Evolutionary conservation across 192 early-diverging fungal species (phyloP).

Genomic region (Coemansia reversa): DNA sequence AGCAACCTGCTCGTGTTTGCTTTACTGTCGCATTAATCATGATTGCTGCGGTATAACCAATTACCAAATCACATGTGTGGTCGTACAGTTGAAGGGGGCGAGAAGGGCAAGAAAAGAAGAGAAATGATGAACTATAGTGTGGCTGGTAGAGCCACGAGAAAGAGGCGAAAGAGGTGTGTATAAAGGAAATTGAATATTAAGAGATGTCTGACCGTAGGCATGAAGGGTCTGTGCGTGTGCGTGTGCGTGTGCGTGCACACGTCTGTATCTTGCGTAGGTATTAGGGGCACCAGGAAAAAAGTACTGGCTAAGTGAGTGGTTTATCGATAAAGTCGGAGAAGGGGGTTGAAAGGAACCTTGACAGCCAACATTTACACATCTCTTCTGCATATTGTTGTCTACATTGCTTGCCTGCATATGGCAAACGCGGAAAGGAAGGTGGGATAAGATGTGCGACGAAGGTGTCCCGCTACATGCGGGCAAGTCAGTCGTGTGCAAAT

Average conservation of each 20-base stretch:
- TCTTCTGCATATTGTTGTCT: not conserved
- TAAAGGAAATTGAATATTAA: conserved; percentile 6
- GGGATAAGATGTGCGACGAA: conserved; percentile 1
- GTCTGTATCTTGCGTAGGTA: not conserved
- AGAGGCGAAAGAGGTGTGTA: not conserved
- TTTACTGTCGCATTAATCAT: not conserved
- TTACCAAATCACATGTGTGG: conserved; percentile 9
- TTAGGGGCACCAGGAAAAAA: not conserved
- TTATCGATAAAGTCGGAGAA: not conserved
- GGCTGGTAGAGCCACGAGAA: not conserved
- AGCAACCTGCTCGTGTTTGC: not conserved
- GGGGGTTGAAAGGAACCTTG: not conserved
- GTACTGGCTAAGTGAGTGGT: not conserved
- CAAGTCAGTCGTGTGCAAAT: conserved; percentile 28
- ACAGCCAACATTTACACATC: not conserved
- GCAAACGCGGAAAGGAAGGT: not conserved
- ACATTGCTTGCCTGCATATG: not conserved
- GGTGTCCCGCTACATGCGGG: not conserved
- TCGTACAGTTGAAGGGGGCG: not conserved
- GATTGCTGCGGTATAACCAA: not conserved
- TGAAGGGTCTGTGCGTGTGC: too few relatives aligned
- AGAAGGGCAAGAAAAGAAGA: not conserved
- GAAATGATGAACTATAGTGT: conserved; percentile 8
- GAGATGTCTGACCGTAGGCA: not conserved
- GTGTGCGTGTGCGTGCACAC: too few relatives aligned